Percentiles rank a stretch among this genome's conserved stretches.
Conservation (phyloP, 768 basidiomycete genomes). For the Tulasnella sp. region DNA sequence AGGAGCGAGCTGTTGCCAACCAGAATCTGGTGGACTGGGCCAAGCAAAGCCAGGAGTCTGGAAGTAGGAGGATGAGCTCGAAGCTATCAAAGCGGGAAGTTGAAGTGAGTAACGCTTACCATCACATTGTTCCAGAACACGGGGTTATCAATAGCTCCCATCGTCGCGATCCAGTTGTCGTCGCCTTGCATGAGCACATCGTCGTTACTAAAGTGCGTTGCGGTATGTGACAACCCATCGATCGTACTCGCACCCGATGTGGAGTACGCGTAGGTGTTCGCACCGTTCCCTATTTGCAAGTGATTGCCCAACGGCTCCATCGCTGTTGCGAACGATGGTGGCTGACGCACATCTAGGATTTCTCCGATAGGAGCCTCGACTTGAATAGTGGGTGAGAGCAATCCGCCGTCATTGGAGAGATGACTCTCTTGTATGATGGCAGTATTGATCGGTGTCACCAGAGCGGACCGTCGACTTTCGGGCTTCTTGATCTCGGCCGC, state of each 20-base stretch:
- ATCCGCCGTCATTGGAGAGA: neutral
- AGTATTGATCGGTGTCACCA: neutral
- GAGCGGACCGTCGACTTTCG: neutral
- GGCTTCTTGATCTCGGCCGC: neutral
- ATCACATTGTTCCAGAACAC: slow-evolving; percentile 9
- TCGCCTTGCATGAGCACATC: slow-evolving; percentile 12
- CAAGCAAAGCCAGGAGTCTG: too few relatives aligned
- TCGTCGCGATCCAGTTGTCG: slow-evolving; percentile 9
- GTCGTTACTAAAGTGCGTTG: slow-evolving; percentile 10
- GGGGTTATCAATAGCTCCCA: slow-evolving; percentile 14
- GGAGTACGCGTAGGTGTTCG: neutral
- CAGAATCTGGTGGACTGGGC: too few relatives aligned
- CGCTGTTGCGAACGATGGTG: neutral
- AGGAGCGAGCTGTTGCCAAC: too few relatives aligned
- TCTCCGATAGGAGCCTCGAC: slow-evolving; percentile 7
- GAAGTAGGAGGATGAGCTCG: too few relatives aligned
- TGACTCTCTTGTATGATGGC: neutral
- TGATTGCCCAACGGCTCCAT: neutral
- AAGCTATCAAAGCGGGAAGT: too few relatives aligned
- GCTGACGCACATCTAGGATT: neutral
- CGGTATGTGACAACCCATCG: neutral
- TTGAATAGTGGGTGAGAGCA: neutral
- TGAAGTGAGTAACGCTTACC: neutral
- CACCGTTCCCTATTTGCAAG: neutral
- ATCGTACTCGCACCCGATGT: slow-evolving; percentile 10